These are phyloP conservation scores for Cavenderia fasciculata DNA, from an alignment of 78 protist species.

Conservation along the genomic window DNA sequence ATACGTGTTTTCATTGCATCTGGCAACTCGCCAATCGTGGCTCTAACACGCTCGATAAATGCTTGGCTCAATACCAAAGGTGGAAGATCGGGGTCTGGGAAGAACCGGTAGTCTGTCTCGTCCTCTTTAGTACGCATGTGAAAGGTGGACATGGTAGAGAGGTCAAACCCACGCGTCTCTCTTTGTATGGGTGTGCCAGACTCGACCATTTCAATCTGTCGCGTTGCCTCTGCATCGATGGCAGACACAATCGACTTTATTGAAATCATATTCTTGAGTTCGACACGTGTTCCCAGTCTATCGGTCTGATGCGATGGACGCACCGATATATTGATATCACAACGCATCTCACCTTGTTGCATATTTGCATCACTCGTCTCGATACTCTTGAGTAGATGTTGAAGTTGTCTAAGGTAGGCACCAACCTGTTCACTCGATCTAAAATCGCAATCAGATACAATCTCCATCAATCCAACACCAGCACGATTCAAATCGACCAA, in stretches of 20 bases:
- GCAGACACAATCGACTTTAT: conserved; percentile 58
- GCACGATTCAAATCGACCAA: conserved; percentile 91
- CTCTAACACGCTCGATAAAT: neutral
- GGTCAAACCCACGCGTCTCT: conserved; percentile 83
- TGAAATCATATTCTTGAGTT: conserved; percentile 90
- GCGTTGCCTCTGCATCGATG: conserved; percentile 74
- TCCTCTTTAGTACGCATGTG: conserved; percentile 73
- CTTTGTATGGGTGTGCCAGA: conserved; percentile 42
- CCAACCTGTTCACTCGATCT: conserved; percentile 82
- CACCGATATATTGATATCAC: conserved; percentile 90
- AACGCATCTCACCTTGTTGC: conserved; percentile 90
- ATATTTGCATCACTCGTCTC: conserved; percentile 89
- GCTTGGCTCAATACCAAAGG: conserved; percentile 35
- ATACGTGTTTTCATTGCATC: conserved; percentile 22
- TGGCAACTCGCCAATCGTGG: conserved; percentile 24
- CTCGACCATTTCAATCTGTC: conserved; percentile 80
- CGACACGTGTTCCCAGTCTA: conserved; percentile 75
- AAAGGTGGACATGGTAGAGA: conserved; percentile 40
- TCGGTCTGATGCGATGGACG: neutral
- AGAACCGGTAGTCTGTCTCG: conserved; percentile 79
- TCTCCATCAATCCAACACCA: conserved; percentile 92
- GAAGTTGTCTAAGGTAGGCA: conserved; percentile 74
- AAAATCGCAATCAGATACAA: conserved; percentile 85
- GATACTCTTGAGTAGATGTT: conserved; percentile 59
- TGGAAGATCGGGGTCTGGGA: conserved; percentile 88